These are phyloP conservation scores for Chaetomidium leptoderma DNA, from an alignment of 495 filamentous ascomycete species.

Conservation along the genomic window DNA sequence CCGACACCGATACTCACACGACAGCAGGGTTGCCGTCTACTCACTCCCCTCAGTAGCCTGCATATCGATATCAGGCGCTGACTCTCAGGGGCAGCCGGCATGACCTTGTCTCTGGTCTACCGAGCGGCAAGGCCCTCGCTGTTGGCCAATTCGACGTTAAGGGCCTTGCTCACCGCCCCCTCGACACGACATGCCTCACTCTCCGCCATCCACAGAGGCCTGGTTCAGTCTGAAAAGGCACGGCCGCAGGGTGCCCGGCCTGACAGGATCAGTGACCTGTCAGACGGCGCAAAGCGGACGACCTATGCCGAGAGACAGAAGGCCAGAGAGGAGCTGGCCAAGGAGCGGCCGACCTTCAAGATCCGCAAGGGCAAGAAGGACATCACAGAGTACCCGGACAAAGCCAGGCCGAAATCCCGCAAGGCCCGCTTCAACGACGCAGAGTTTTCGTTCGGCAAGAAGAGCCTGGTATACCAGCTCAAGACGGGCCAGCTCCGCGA, in stretches of 20 bases:
- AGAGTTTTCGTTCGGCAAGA: conserved; percentile 39
- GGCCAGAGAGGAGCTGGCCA: conserved; percentile 18
- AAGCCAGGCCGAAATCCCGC: conserved; percentile 34
- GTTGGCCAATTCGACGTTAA: not conserved
- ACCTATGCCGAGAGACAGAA: conserved; percentile 29
- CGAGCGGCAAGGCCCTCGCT: conserved; percentile 21
- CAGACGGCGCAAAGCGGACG: conserved; percentile 15
- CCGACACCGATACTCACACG: not conserved
- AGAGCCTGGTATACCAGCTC: conserved; percentile 43
- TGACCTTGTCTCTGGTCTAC: conserved; percentile 24
- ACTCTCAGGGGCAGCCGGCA: conserved; percentile 3
- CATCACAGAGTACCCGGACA: conserved; percentile 34
- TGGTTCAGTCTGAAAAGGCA: conserved; percentile 26
- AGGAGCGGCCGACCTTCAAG: conserved; percentile 29
- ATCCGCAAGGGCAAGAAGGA: conserved; percentile 47
- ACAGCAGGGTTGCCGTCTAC: not conserved
- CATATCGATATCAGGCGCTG: not conserved
- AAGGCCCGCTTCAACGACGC: conserved; percentile 43
- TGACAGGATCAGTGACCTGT: not conserved
- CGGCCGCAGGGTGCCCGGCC: conserved; percentile 12
- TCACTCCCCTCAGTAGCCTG: not conserved
- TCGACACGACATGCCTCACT: conserved; percentile 22
- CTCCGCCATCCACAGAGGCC: conserved; percentile 31
- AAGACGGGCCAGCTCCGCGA: conserved; percentile 29
- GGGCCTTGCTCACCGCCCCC: conserved; percentile 9